Evolutionary conservation across 129 eudicot genomes (phyloP).

Genomic region (Chrysanthemum lavandulifolium): DNA sequence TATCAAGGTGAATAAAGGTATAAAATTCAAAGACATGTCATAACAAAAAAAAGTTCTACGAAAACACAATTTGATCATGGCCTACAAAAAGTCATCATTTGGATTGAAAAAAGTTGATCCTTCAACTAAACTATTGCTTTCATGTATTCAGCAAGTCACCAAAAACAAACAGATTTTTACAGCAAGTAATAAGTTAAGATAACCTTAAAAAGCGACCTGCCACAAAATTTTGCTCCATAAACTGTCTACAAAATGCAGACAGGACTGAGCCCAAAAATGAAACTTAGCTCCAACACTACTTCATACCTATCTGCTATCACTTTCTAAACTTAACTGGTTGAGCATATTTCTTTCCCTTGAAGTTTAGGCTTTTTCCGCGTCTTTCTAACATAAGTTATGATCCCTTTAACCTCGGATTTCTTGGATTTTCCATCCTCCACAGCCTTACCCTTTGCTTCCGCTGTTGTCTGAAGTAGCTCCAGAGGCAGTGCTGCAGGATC

Average conservation of each 20-base stretch:
- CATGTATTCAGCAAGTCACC: constrained; percentile 36
- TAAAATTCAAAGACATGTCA: background rate
- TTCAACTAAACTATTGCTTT: constrained; percentile 24
- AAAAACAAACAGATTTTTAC: constrained; percentile 16
- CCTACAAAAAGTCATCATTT: constrained; percentile 2
- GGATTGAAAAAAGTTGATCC: constrained; percentile 16
- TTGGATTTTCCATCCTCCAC: constrained; percentile 13
- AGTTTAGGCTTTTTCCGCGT: constrained; percentile 11
- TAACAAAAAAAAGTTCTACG: background rate
- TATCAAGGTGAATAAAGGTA: background rate
- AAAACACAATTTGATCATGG: too few species aligned
- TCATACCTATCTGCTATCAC: constrained; percentile 24
- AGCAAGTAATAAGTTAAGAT: constrained; percentile 26
- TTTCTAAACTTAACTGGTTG: constrained; percentile 19
- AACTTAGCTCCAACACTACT: constrained; percentile 28
- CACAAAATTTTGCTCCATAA: constrained; percentile 28
- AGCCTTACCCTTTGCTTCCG: constrained; percentile 23
- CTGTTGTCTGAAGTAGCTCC: constrained; percentile 59
- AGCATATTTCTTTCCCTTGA: background rate
- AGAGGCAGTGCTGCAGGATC: constrained; percentile 89
- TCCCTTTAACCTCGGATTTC: constrained; percentile 16
- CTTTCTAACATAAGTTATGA: constrained; percentile 33
- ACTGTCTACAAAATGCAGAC: constrained; percentile 18
- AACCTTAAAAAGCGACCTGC: constrained; percentile 29
- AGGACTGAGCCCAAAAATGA: constrained; percentile 20